phyloP scores from a whole-genome alignment of 768 basidiomycete genomes.

The Asterophora lycoperdoides region DNA sequence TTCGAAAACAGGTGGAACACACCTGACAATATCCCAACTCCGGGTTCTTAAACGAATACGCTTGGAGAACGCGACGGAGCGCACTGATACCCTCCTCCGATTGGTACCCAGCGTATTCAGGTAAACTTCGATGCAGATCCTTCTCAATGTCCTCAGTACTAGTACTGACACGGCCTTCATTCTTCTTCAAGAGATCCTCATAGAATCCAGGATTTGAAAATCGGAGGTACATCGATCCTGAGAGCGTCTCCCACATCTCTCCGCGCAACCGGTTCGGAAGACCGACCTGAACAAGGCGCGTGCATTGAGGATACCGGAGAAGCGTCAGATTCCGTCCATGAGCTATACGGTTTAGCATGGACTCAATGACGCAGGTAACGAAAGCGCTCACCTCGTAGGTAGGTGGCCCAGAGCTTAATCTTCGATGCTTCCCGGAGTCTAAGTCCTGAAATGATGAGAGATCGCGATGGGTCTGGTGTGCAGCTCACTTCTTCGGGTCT shows the following conservation, averaged over 20 bases:
- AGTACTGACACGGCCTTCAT: conserved; percentile 73
- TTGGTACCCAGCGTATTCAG: conserved; percentile 97
- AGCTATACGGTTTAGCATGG: conserved; percentile 37
- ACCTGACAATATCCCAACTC: conserved; percentile 94
- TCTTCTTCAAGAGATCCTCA: conserved; percentile 65
- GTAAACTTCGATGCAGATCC: conserved; percentile 91
- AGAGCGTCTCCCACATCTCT: conserved; percentile 97
- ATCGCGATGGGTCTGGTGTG: not conserved
- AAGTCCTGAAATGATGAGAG: conserved; percentile 6
- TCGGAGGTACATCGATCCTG: conserved; percentile 89
- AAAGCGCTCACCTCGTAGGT: conserved; percentile 60
- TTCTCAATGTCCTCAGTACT: conserved; percentile 99
- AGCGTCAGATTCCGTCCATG: conserved; percentile 96
- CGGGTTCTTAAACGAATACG: conserved; percentile 94
- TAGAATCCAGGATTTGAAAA: conserved; percentile 85
- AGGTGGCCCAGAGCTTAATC: conserved; percentile 91
- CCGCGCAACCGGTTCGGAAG: conserved; percentile 91
- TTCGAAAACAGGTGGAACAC: conserved; percentile 13
- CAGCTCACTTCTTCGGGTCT: conserved; percentile 79
- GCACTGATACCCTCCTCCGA: conserved; percentile 80
- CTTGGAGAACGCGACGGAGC: conserved; percentile 85
- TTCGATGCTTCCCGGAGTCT: conserved; percentile 90
- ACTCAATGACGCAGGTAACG: conserved; percentile 1
- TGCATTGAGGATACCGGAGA: conserved; percentile 93
- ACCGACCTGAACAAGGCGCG: conserved; percentile 95